A percentile compares a stretch with the other conserved stretches of the same genome.
These are phyloP conservation scores for Colletotrichum tofieldiae DNA, from an alignment of 2,329 filamentous ascomycete genomes.

Conservation along the genomic window DNA sequence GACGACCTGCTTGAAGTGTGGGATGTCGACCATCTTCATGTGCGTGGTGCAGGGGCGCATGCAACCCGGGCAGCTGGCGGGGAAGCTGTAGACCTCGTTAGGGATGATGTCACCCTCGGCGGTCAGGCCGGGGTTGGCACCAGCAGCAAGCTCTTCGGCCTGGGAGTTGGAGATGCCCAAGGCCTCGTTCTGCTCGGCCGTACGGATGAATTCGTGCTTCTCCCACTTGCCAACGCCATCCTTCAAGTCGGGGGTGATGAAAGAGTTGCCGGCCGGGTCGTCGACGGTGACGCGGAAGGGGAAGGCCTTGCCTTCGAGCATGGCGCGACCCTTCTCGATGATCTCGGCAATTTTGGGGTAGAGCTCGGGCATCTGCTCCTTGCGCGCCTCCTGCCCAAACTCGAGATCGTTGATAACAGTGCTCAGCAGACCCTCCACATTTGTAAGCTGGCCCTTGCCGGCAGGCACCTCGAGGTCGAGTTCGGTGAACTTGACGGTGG, in stretches of 20 bases:
- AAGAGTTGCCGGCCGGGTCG: conserved; percentile 95
- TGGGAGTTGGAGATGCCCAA: conserved; percentile 82
- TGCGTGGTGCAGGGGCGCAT: conserved; percentile 88
- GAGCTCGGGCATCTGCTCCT: conserved; percentile 83
- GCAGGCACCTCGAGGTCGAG: conserved; percentile 94
- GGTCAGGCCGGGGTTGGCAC: conserved; percentile 62
- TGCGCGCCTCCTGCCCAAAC: conserved; percentile 86
- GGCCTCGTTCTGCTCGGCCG: conserved; percentile 86
- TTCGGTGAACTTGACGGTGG: conserved; percentile 89
- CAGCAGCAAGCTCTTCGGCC: conserved; percentile 66
- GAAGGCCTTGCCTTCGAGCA: conserved; percentile 83
- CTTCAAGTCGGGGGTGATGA: conserved; percentile 89
- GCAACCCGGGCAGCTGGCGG: conserved; percentile 92
- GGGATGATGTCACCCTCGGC: conserved; percentile 87
- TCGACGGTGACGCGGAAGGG: conserved; percentile 92
- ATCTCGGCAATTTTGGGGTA: conserved; percentile 84
- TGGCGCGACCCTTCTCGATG: conserved; percentile 80
- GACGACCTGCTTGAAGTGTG: conserved; percentile 97
- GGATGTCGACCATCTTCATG: conserved; percentile 99
- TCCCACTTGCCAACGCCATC: conserved; percentile 90
- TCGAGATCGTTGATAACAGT: conserved; percentile 87
- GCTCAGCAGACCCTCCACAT: conserved; percentile 89
- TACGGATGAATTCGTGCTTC: conserved; percentile 87
- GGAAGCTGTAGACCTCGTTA: conserved; percentile 94
- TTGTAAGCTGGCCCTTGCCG: conserved; percentile 92